A percentile compares a stretch with the other conserved stretches of the same genome.
Conservation (phyloP, 495 filamentous ascomycete species). For the Aspergillus sparsus region DNA sequence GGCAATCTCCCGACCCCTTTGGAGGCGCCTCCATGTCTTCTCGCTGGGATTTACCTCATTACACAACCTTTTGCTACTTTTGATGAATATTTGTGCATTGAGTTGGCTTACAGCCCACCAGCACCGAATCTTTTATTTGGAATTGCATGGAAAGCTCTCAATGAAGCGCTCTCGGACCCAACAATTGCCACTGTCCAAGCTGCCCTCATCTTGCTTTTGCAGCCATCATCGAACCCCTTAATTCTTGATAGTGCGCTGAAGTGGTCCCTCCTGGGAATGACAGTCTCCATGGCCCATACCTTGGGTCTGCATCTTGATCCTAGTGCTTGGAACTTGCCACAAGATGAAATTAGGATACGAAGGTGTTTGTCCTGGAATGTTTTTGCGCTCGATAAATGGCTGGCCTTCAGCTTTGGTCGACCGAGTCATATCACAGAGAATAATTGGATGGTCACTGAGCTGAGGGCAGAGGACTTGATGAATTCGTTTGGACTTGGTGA, state of each 20-base stretch:
- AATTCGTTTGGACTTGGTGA: neutral
- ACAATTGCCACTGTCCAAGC: constrained; percentile 8
- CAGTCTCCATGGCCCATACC: constrained; percentile 6
- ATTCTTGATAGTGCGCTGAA: constrained; percentile 3
- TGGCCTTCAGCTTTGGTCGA: constrained; percentile 9
- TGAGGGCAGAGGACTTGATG: neutral
- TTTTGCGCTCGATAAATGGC: constrained; percentile 9
- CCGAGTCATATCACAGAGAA: constrained; percentile 5
- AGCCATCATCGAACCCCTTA: neutral
- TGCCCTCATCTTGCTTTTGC: constrained; percentile 6
- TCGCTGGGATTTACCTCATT: constrained; percentile 7
- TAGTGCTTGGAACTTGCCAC: neutral
- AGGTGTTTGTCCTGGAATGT: constrained; percentile 4
- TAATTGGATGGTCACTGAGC: constrained; percentile 4
- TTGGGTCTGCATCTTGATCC: constrained; percentile 11
- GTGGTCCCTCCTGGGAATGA: constrained; percentile 10
- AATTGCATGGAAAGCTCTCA: constrained; percentile 1
- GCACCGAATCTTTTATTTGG: neutral
- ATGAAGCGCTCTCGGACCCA: neutral
- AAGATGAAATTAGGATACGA: neutral
- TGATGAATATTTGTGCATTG: constrained; percentile 12
- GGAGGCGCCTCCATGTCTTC: neutral
- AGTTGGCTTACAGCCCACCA: constrained; percentile 7
- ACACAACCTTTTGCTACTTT: constrained; percentile 8
- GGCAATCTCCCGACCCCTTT: neutral